Percentiles rank a stretch among this genome's conserved stretches.
These are phyloP conservation scores for Fomitopsis palustris DNA, from an alignment of 1,284 basidiomycete species.

Conservation along the genomic window DNA sequence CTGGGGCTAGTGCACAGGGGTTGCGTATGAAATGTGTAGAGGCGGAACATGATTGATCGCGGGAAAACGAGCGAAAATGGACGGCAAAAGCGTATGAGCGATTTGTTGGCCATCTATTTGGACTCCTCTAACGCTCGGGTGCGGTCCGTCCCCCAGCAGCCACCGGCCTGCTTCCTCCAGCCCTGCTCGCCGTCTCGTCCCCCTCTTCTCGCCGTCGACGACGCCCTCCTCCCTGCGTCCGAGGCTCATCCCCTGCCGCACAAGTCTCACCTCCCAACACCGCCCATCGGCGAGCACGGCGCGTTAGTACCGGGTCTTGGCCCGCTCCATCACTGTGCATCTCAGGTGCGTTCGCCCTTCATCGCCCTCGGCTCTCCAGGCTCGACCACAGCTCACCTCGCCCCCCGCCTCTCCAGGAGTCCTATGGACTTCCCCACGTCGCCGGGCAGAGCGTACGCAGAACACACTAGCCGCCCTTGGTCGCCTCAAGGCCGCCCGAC, in stretches of 20 bases:
- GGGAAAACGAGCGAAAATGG: constrained; percentile 18
- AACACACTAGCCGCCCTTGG: constrained; percentile 31
- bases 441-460: constrained; percentile 23
- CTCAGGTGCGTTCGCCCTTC: constrained; percentile 14
- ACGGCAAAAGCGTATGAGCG: constrained; percentile 18
- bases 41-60: constrained; percentile 13
- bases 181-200: constrained; percentile 10
- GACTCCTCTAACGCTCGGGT: constrained; percentile 15
- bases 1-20: neutral
- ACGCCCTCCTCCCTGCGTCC: constrained; percentile 7
- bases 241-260: neutral
- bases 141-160: constrained; percentile 22
- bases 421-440: constrained; percentile 28
- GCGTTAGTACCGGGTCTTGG: neutral
- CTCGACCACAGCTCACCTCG: constrained; percentile 13
- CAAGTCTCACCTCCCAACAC: neutral
- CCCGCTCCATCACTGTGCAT: neutral
- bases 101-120: constrained; percentile 18
- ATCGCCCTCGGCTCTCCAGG: constrained; percentile 17
- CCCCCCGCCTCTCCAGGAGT: constrained; percentile 12
- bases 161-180: constrained; percentile 16
- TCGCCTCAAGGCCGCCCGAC: constrained; percentile 37
- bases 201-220: constrained; percentile 8
- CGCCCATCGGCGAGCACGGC: constrained; percentile 2
- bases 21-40: neutral